These are phyloP conservation scores for Lactifluus pinguis DNA, from an alignment of 768 basidiomycete species.

Conservation along the genomic window DNA sequence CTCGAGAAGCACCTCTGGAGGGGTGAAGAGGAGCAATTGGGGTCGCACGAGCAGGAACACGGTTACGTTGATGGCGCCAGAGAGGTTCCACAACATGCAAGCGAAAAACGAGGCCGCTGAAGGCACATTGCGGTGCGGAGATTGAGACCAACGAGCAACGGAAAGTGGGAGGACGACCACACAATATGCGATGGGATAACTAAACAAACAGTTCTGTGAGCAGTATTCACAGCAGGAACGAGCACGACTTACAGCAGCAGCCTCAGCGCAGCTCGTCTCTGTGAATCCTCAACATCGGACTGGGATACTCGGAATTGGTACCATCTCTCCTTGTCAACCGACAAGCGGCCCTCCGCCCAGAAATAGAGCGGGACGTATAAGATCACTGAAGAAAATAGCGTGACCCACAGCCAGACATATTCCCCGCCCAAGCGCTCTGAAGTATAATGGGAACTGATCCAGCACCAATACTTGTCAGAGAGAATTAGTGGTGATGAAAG, in stretches of 20 bases:
- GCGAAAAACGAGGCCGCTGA: conserved; percentile 29
- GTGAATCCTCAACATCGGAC: not conserved
- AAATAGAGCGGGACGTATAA: conserved; percentile 32
- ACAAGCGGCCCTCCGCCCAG: conserved; percentile 30
- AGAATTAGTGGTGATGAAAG: conserved; percentile 2
- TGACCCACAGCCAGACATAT: conserved; percentile 40
- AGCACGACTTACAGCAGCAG: conserved; percentile 24
- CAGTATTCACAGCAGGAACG: not conserved
- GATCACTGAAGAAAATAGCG: conserved; percentile 28
- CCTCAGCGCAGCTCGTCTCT: conserved; percentile 7
- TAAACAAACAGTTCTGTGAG: conserved; percentile 2
- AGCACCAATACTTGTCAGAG: conserved; percentile 32
- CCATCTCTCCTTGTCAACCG: conserved; percentile 26
- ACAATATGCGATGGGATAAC: conserved; percentile 34
- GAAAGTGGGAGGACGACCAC: conserved; percentile 33
- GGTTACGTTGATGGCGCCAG: conserved; percentile 33
- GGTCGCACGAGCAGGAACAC: conserved; percentile 32
- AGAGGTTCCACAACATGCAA: conserved; percentile 30
- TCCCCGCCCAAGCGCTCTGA: conserved; percentile 32
- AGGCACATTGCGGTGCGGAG: conserved; percentile 19
- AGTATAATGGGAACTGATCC: conserved; percentile 29
- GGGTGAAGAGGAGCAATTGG: conserved; percentile 27
- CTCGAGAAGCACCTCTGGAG: not conserved
- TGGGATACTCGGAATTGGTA: conserved; percentile 26
- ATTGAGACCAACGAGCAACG: conserved; percentile 33